A percentile compares a stretch with the other conserved stretches of the same genome.
Conservation (phyloP, 176 grass and related monocot genomes). For the Zizania latifolia region DNA sequence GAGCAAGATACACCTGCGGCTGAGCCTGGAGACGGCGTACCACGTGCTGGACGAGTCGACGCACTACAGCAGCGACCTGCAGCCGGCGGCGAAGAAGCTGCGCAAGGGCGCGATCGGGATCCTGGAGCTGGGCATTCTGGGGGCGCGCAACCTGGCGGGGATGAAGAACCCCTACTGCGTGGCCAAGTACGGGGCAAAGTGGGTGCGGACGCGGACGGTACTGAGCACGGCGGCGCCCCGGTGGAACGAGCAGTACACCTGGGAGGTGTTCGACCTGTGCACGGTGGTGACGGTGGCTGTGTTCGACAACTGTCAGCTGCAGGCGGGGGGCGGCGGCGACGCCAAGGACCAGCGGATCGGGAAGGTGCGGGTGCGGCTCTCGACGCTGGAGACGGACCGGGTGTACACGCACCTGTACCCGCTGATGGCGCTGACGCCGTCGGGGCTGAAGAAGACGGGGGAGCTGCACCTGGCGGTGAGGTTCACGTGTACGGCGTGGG, state of each 20-base stretch:
- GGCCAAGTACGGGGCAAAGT: conserved; percentile 78
- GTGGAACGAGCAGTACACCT: conserved; percentile 92
- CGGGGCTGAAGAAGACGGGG: conserved; percentile 62
- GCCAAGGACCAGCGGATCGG: conserved; percentile 46
- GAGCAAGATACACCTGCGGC: conserved; percentile 62
- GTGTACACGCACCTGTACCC: conserved; percentile 70
- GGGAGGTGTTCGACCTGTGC: conserved; percentile 76
- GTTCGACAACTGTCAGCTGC: conserved; percentile 57
- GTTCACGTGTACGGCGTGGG: conserved; percentile 76
- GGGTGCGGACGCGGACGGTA: conserved; percentile 65
- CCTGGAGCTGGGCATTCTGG: conserved; percentile 74
- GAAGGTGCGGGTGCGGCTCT: conserved; percentile 64
- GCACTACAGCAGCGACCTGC: conserved; percentile 75
- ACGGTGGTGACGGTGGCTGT: conserved; percentile 62
- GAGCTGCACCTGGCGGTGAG: conserved; percentile 70
- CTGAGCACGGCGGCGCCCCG: conserved; percentile 27
- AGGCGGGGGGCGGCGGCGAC: neutral
- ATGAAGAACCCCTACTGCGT: conserved; percentile 59
- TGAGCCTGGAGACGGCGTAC: conserved; percentile 77
- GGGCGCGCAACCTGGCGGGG: conserved; percentile 34
- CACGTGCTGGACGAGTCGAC: conserved; percentile 83
- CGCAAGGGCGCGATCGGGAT: conserved; percentile 56
- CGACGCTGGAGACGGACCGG: conserved; percentile 43
- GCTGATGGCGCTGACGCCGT: conserved; percentile 33
- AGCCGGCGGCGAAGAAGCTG: conserved; percentile 54